Evolutionary conservation across 768 basidiomycete species (phyloP), one percentile per base, ranked within the genome.

Genomic region (Russula compacta): DNA sequence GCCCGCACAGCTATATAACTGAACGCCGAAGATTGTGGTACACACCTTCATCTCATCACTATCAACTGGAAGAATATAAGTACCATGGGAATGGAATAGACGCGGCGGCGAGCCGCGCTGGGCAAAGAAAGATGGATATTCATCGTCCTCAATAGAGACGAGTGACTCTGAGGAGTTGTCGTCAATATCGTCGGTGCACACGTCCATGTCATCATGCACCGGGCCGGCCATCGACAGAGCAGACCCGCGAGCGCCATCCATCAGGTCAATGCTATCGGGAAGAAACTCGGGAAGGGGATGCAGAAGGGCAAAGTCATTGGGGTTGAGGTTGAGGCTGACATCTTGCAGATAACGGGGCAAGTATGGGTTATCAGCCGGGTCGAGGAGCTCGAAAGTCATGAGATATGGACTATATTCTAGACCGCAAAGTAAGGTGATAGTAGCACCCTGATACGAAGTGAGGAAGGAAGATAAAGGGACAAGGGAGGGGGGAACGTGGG

Each of bases 51-150:
- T 84, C 71, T 92, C 89, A 6, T 75, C 75, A 17, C 79, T 77
- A 71, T 92, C 89, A 5, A 84, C 83, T 47, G 89, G 89, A 51
- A 92, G 74, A 12, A 84, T 83, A 69, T 91, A 92, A 10, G 67
- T 73, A 72, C 75, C 73, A 75, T 82, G 80, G 67, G 85, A 84
- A 75, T 84, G 83, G 73, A 84, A 90, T 70, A 88, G 81, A 40
- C 86, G 78, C 21, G 52, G 21, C 0, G 61, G 61, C 36, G 78
- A 82, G 65, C 77, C 75, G 7, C 76, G 74, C 64, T 88, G 83
- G 36, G 66, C 66, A 65, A 89, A 90, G 73, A 83, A 83, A 12
- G 46, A 54, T 0, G 84, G 81, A 65, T 86, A 83, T 2, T 88
- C 85, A 21, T 80, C 74, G 43, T 72, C 70, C 35, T 64, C 69